Base-by-base conservation (phyloP, 176 grass and related monocot genomes). In the Aegilops umbellulata region DNA sequence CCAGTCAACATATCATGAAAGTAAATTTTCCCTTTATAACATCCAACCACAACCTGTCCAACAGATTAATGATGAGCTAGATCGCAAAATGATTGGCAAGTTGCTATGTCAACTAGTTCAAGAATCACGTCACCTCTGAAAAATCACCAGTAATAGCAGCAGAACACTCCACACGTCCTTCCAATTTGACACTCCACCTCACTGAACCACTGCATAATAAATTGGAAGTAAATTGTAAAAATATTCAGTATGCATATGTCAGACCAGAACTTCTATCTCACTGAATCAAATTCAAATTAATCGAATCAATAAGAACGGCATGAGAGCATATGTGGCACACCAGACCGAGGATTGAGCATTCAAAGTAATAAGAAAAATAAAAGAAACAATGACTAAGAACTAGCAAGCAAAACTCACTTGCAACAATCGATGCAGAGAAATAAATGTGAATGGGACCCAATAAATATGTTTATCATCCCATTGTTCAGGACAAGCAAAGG, bases 11-110 rank as follows among this genome's bases (percentile, higher is more conserved):
- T 83, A 92, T 95, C 88, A 80, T 91, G 73, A 83, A 98, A 98
- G 71, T 95, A 98, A 69, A 98, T 95, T 83, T 94, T 95, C 70
- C 95, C 95, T 87, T 92, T 92, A 49, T 94, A 98, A 78, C 95
- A 98, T 69, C 95, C 95, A 78, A 98, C 88, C 61, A 94, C 95
- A 61, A 98, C 93, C 95, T 98, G 84, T 76, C 74, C 60, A 75
- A 16, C 38, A 80, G 80, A 89, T 9, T 72, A 82, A 75, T 26
- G 26, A 88, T 85, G 68, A 88, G 65, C 14, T 77, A 29, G 23
- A 35, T 75, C 51, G 8, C 12, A 38, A 17, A 81, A 82, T 77
- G 47, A 11, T 55, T 60, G 4, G 38, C 23, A 57, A 88, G 46
- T 51, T 92, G 7, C 1, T 36, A 34, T 55, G 53, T 22, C 47